A percentile compares a stretch with the other conserved stretches of the same genome.
Conservation (phyloP, 257 asterid genomes). For the Prunella vulgaris region DNA sequence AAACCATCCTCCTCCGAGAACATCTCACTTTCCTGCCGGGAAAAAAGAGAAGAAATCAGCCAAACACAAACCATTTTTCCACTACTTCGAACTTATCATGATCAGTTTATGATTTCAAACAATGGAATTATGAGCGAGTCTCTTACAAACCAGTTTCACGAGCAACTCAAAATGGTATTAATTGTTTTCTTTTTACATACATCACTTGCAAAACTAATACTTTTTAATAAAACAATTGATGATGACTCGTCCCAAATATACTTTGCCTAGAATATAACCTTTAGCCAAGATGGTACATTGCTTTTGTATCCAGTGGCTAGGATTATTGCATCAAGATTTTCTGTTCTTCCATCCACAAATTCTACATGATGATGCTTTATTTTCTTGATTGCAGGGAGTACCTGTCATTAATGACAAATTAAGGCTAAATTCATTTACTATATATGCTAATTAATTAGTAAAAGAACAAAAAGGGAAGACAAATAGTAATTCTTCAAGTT, state of each 20-base stretch:
- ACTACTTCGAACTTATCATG: neutral
- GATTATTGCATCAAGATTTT: slow-evolving; percentile 52
- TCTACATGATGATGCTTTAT: slow-evolving; percentile 36
- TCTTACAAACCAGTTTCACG: too few relatives aligned
- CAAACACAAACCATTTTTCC: neutral
- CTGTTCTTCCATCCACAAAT: slow-evolving; percentile 46
- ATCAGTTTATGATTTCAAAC: too few relatives aligned
- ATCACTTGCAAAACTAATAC: too few relatives aligned
- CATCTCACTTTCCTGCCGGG: slow-evolving; percentile 57
- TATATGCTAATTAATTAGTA: neutral
- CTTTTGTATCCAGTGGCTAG: slow-evolving; percentile 75
- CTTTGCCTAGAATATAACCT: slow-evolving; percentile 27
- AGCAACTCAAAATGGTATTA: too few relatives aligned
- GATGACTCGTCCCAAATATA: too few relatives aligned
- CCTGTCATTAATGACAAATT: slow-evolving; percentile 13
- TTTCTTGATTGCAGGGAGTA: slow-evolving; percentile 43
- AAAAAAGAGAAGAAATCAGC: neutral
- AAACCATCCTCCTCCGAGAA: slow-evolving; percentile 72
- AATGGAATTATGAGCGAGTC: too few relatives aligned
- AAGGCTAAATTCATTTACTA: neutral
- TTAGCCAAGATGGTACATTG: slow-evolving; percentile 68
- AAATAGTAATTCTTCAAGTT: too few relatives aligned
- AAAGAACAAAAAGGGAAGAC: neutral
- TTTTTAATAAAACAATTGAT: too few relatives aligned
- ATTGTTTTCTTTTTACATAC: too few relatives aligned